Evolutionary conservation across 2,329 filamentous ascomycete genomes (phyloP), one percentile per base, ranked within the genome.

Genomic region (Pseudohalonectria lignicola): DNA sequence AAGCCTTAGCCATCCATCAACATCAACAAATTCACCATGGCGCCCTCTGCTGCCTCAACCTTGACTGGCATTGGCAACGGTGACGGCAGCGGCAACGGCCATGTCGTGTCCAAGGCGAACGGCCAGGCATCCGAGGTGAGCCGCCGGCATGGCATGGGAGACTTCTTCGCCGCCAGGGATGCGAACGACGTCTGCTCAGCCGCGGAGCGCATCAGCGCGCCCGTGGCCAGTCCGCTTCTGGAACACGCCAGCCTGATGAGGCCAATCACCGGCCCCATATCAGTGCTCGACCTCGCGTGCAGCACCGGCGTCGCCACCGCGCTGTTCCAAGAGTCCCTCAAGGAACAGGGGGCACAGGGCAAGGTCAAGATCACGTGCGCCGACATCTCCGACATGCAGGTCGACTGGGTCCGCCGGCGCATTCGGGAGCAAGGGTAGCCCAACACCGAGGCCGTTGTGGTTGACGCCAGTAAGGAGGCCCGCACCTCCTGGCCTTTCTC

Each of bases 121-220:
- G 12, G 23, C 23, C 23, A 8, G 7, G 8, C 23, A 8, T 7
- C 8, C 23, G 8, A 26, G 23, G 12, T 26, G 17, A 34, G 7
- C 31, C 31, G 31, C 16, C 31, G 18, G 10, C 31, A 34, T 19
- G 31, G 31, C 10, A 34, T 34, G 31, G 31, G 31, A 13, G 11
- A 19, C 16, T 34, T 34, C 31, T 34, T 34, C 31, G 19, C 31
- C 16, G 31, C 31, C 16, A 17, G 31, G 16, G 31, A 34, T 19
- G 31, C 31, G 17, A 34, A 19, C 31, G 18, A 34, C 31, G 31
- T 34, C 17, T 34, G 21, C 31, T 34, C 31, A 13, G 31, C 31
- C 2, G 31, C 12, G 16, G 31, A 34, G 31, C 31, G 19, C 31
- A 19, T 34, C 17, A 34, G 17, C 11, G 18, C 17, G 4, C 31